Conservation (phyloP, 257 asterid species). For the Nicotiana otophora region DNA sequence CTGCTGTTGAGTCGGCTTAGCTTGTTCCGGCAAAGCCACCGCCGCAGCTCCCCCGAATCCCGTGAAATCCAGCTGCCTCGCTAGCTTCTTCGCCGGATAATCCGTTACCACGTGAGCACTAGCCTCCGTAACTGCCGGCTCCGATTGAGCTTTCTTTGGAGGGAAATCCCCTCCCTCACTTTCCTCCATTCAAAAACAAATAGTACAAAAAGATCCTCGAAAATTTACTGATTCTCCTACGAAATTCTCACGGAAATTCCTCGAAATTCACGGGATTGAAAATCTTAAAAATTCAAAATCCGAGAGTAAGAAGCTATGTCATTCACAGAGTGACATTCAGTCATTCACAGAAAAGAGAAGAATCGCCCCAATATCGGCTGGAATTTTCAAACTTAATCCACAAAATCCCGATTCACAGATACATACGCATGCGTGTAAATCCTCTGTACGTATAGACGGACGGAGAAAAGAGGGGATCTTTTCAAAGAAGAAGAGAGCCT, state of each 20-base stretch:
- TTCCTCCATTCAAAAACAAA: conserved; percentile 55
- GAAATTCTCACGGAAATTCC: conserved; percentile 18
- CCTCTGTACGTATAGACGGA: conserved; percentile 10
- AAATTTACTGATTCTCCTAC: background rate
- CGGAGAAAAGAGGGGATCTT: background rate
- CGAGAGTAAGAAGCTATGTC: conserved; percentile 14
- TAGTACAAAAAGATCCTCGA: background rate
- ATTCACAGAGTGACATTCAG: conserved; percentile 29
- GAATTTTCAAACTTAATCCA: conserved; percentile 26
- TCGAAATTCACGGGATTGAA: background rate
- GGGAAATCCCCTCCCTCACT: conserved; percentile 68
- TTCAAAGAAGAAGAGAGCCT: conserved; percentile 7
- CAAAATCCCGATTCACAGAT: conserved; percentile 23
- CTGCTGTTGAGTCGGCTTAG: conserved; percentile 29
- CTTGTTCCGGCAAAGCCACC: conserved; percentile 15
- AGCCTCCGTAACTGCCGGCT: conserved; percentile 33
- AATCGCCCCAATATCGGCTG: conserved; percentile 9
- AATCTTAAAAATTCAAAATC: conserved; percentile 7
- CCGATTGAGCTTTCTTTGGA: conserved; percentile 53
- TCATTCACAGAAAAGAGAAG: conserved; percentile 8
- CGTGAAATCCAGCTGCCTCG: conserved; percentile 91
- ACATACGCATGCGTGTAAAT: background rate
- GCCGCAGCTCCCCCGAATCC: conserved; percentile 33
- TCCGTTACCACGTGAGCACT: conserved; percentile 38
- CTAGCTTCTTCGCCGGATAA: conserved; percentile 73